Percentiles rank a stretch among this genome's conserved stretches.
phyloP scores from a whole-genome alignment of 176 grass and related monocot species.

The Cymbopogon citratus region DNA sequence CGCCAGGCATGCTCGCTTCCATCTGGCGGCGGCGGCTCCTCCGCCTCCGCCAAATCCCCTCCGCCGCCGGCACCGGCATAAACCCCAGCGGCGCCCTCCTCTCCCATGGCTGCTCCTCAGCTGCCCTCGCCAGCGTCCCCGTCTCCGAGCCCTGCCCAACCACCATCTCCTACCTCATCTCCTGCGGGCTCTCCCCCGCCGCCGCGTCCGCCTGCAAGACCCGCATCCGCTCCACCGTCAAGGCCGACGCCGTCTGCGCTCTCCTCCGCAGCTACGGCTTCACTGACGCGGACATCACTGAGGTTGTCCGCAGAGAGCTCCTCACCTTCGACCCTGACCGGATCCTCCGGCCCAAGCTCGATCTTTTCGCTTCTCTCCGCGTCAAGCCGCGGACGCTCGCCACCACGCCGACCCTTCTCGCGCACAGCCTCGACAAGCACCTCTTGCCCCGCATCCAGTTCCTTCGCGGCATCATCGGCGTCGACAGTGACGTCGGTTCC shows the following conservation, averaged over 20 bases:
- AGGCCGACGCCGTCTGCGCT: conserved; percentile 6
- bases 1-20: no score
- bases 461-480: conserved; percentile 23
- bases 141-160: neutral
- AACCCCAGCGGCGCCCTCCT: no score
- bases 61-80: no score
- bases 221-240: conserved; percentile 16
- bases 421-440: conserved; percentile 21
- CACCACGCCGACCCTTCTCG: neutral
- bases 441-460: conserved; percentile 22
- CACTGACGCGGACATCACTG: conserved; percentile 25
- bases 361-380: conserved; percentile 28
- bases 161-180: conserved; percentile 16
- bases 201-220: neutral
- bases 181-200: conserved; percentile 28
- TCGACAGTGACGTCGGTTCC: neutral
- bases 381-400: conserved; percentile 13
- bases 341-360: conserved; percentile 42
- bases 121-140: neutral
- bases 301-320: neutral
- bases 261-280: conserved; percentile 38
- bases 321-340: neutral
- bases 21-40: no score
- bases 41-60: no score
- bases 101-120: neutral